These are phyloP conservation scores for Endocalyx cinctus DNA, from an alignment of 2,329 filamentous ascomycete species.

Conservation along the genomic window DNA sequence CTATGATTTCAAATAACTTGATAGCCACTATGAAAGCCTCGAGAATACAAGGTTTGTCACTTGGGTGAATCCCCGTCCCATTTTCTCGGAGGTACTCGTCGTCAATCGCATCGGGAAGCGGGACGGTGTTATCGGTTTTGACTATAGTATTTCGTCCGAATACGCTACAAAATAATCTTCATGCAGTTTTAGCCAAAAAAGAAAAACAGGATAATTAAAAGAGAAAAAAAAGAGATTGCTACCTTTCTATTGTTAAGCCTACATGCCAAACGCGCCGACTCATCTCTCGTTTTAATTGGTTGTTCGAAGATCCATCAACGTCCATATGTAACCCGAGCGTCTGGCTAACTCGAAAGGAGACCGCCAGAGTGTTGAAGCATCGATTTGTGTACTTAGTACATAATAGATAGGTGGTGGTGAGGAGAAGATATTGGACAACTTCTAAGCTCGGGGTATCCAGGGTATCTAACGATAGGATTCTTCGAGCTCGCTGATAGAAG, in stretches of 20 bases:
- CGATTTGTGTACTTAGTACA: too few relatives aligned
- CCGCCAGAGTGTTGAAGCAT: too few relatives aligned
- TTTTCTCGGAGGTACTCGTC: constrained; percentile 1
- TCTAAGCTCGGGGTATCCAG: background rate
- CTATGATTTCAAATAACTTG: too few relatives aligned
- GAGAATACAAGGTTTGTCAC: background rate
- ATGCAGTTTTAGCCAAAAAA: too few relatives aligned
- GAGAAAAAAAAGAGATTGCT: background rate
- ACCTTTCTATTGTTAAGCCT: constrained; percentile 1
- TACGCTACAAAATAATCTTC: background rate
- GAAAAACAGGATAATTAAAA: too few relatives aligned
- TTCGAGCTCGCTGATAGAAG: constrained; percentile 1
- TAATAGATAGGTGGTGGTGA: too few relatives aligned
- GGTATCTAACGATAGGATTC: background rate
- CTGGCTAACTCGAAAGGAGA: too few relatives aligned
- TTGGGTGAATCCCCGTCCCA: background rate
- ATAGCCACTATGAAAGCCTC: background rate
- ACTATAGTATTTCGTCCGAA: background rate
- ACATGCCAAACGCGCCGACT: background rate
- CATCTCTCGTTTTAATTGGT: constrained; percentile 1
- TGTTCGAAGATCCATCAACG: background rate
- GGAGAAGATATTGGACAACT: background rate
- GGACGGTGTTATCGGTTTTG: background rate
- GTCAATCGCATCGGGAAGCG: background rate
- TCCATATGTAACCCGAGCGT: too few relatives aligned